Evolutionary conservation across 768 basidiomycete genomes (phyloP).

Genomic region (Multifurca ochricompacta): DNA sequence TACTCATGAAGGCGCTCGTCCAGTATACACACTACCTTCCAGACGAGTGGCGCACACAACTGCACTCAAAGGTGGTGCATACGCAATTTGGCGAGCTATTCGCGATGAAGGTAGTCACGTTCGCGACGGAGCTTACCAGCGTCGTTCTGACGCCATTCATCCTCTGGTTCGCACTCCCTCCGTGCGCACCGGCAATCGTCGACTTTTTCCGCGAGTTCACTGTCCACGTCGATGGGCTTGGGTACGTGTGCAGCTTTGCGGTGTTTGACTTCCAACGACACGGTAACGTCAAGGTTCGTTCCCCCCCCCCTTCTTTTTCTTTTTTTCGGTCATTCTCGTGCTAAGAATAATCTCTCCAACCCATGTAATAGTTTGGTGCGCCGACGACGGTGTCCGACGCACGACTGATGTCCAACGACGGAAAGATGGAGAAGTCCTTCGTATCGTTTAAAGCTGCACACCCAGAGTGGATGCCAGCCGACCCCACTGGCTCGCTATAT

Average conservation of each 20-base stretch:
- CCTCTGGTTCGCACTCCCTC: constrained; percentile 86
- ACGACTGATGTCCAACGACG: constrained; percentile 78
- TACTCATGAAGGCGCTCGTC: constrained; percentile 87
- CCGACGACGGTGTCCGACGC: constrained; percentile 60
- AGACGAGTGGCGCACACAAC: constrained; percentile 77
- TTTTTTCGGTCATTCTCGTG: background rate
- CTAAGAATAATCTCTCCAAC: too few species aligned
- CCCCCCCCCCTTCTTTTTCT: background rate
- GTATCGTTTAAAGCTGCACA: constrained; percentile 93
- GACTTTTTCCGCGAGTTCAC: constrained; percentile 99
- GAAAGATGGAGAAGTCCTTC: constrained; percentile 99
- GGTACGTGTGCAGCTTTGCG: constrained; percentile 96
- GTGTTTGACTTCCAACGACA: constrained; percentile 97
- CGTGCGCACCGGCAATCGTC: constrained; percentile 82
- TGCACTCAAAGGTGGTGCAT: constrained; percentile 92
- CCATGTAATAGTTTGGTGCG: constrained; percentile 75
- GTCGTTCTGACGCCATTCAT: constrained; percentile 93
- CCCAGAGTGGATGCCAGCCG: constrained; percentile 91
- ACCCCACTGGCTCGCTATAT: constrained; percentile 87
- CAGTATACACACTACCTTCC: constrained; percentile 96
- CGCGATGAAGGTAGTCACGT: constrained; percentile 84
- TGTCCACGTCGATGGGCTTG: constrained; percentile 92
- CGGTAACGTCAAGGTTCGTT: constrained; percentile 76
- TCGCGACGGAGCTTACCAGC: constrained; percentile 80
- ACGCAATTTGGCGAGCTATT: constrained; percentile 88